Conservation (phyloP, 441 rosid species). For the Oxalis stricta region DNA sequence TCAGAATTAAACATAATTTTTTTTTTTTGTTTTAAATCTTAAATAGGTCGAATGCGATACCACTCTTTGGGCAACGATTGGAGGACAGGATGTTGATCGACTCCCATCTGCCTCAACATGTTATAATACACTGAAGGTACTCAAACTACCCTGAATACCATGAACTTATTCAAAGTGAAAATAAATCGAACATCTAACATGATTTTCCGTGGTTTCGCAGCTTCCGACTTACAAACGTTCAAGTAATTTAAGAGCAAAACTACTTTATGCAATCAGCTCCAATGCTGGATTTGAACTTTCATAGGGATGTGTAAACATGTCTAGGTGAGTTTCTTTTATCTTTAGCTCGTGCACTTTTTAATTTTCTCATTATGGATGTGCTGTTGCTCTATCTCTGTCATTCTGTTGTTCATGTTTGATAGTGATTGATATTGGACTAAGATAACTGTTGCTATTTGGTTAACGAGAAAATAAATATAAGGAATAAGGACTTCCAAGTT, state of each 20-base stretch:
- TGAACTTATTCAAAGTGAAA: too few relatives aligned
- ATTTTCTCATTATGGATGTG: neutral
- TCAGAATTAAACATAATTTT: conserved; percentile 13
- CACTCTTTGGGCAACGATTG: conserved; percentile 85
- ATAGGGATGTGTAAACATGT: conserved; percentile 23
- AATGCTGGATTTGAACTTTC: conserved; percentile 98
- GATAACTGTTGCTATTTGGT: neutral
- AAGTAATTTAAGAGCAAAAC: conserved; percentile 82
- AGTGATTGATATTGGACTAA: neutral
- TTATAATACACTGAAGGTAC: conserved; percentile 97
- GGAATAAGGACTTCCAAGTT: neutral
- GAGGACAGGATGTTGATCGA: conserved; percentile 96
- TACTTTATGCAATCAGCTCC: conserved; percentile 91
- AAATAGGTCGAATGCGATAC: conserved; percentile 77
- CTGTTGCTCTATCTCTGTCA: too few relatives aligned
- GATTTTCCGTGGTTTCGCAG: too few relatives aligned
- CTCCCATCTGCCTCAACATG: conserved; percentile 99
- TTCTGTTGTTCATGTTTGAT: conserved; percentile 1
- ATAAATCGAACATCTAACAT: too few relatives aligned
- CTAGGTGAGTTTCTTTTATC: conserved; percentile 20
- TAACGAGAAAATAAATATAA: neutral
- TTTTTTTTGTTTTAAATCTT: too few relatives aligned
- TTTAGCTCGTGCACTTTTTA: too few relatives aligned
- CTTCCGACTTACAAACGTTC: conserved; percentile 90
- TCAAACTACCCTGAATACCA: neutral